A percentile compares a stretch with the other conserved stretches of the same genome.
phyloP scores from a whole-genome alignment of 768 basidiomycete species.

The Hygrophorus pudorinus region DNA sequence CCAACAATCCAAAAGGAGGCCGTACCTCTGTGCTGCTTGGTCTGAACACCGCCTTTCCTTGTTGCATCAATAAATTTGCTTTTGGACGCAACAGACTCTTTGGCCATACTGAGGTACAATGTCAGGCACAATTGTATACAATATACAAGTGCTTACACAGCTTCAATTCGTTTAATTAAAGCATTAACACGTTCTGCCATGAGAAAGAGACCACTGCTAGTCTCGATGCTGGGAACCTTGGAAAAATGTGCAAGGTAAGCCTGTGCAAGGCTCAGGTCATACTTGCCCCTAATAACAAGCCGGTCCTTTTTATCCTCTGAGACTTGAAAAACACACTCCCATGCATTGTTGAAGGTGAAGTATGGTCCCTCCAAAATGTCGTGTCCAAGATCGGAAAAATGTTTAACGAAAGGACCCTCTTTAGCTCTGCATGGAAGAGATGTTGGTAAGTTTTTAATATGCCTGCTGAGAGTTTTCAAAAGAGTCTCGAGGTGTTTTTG shows the following conservation, averaged over 20 bases:
- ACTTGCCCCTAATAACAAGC: not conserved
- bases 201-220: not conserved
- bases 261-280: not conserved
- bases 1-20: no score
- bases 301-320: not conserved
- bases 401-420: not conserved
- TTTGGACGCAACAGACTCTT: no score
- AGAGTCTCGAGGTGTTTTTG: not conserved
- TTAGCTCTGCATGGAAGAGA: not conserved
- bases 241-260: slow-evolving; percentile 1
- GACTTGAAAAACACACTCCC: not conserved
- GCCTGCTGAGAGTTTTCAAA: not conserved
- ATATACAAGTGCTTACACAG: no score
- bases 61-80: no score
- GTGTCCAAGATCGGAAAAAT: not conserved
- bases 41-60: no score
- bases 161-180: not conserved
- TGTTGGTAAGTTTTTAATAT: not conserved
- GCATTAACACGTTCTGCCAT: not conserved
- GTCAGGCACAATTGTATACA: no score
- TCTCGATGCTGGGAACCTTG: not conserved
- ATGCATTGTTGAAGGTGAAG: not conserved
- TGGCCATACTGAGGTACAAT: no score
- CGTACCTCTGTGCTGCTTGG: no score
- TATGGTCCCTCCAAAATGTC: not conserved